Evolutionary conservation across 2,329 filamentous ascomycete species (phyloP).

Genomic region (Alternaria novae-zelandiae): DNA sequence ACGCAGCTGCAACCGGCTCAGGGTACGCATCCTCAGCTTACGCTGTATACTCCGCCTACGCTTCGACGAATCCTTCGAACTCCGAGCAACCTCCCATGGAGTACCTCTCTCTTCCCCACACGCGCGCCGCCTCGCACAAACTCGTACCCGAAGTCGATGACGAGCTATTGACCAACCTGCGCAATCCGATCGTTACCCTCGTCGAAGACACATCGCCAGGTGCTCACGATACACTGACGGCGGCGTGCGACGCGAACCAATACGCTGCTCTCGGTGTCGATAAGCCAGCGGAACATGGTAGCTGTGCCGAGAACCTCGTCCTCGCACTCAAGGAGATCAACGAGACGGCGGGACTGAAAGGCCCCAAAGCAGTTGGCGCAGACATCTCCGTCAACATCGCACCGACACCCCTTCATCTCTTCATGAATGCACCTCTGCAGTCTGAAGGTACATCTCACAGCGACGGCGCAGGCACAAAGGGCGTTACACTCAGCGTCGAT

Average conservation of each 20-base stretch:
- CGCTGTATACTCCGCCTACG: constrained; percentile 57
- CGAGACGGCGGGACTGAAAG: constrained; percentile 54
- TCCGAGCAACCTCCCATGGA: constrained; percentile 52
- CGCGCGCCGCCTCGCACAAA: constrained; percentile 50
- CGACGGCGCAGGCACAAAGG: constrained; percentile 37
- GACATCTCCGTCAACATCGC: constrained; percentile 57
- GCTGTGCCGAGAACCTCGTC: constrained; percentile 58
- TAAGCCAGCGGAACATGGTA: constrained; percentile 55
- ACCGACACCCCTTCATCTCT: constrained; percentile 56
- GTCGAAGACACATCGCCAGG: constrained; percentile 54
- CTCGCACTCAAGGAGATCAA: constrained; percentile 57
- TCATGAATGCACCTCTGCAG: constrained; percentile 44
- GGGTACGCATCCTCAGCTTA: constrained; percentile 57
- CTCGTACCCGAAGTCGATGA: constrained; percentile 52
- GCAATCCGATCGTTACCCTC: constrained; percentile 55
- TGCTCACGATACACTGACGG: constrained; percentile 56
- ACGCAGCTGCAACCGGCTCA: constrained; percentile 53
- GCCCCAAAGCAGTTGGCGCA: constrained; percentile 54
- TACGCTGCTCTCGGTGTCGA: constrained; percentile 53
- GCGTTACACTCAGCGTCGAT: constrained; percentile 34
- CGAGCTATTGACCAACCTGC: constrained; percentile 54
- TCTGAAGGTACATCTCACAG: constrained; percentile 14
- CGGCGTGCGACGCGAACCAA: constrained; percentile 55
- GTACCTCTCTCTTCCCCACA: constrained; percentile 56
- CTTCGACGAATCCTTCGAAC: constrained; percentile 40